Evolutionary conservation across 1,284 basidiomycete genomes (phyloP), one percentile per base, ranked within the genome.

Genomic region (Phylloporus sp.): DNA sequence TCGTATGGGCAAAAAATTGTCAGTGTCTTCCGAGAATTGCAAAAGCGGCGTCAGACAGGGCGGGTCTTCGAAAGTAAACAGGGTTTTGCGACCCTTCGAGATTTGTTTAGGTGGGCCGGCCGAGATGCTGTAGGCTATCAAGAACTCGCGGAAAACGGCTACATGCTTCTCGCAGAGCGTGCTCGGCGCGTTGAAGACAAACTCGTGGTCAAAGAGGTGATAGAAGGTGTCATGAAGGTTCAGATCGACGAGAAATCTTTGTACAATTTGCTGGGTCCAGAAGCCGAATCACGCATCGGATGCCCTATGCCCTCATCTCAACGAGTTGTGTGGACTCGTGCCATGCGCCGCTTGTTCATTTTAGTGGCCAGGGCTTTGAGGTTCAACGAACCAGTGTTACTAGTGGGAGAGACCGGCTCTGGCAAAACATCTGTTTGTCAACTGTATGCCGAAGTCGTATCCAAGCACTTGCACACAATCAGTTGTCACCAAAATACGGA

Each of bases 401-500:
- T 99, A n/a, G 97, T 99, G 20, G 98, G 98, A 1, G 97, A 99
- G 81, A 99, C 98, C 0, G 98, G 98, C 35, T 94, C 94, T 5
- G 98, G 98, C 12, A 99, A 99, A 82, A 99, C 98, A 0, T 97
- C 96, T 0, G 94, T 99, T 29, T 99, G 97, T 76, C 96, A 99
- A 78, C 84, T 97, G 11, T 92, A 94, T 68, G 94, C 97, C 0
- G 85, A 89, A 60, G 90, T 90, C 5, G 83, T 89, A 35, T 82
- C 82, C 41, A 89, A 90, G 72, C 82, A 81, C 52, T 84, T 99
- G 23, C 85, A 93, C 72, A 87, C 90, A 11, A 89, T 99, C 74
- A 99, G 95, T 76, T 99, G 97, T 77, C 98, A 99, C 80, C 97
- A 99, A 80, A 99, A 99, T 78, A 99, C 97, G n/a, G 98, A 99